These are phyloP conservation scores for Chalara sp. DNA, from an alignment of 2,329 filamentous ascomycete species.

Conservation along the genomic window DNA sequence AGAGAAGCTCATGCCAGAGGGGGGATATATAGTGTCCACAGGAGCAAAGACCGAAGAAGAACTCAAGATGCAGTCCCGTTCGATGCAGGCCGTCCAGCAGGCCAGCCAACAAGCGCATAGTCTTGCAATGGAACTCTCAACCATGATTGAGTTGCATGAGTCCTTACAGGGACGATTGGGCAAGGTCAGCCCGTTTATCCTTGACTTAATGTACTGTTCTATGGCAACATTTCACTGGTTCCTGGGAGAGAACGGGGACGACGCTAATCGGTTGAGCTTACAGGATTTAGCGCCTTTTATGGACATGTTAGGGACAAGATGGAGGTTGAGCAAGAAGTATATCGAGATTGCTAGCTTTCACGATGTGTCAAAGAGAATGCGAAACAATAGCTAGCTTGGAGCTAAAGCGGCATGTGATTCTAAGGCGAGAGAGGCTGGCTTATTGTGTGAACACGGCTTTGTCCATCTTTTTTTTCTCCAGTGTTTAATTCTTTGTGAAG, in stretches of 20 bases:
- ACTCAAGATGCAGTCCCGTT: constrained; percentile 21
- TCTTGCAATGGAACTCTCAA: constrained; percentile 24
- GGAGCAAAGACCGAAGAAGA: constrained; percentile 19
- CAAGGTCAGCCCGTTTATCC: constrained; percentile 28
- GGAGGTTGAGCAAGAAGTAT: constrained; percentile 16
- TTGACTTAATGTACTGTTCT: constrained; percentile 31
- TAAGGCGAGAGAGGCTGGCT: no score
- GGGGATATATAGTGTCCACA: no score
- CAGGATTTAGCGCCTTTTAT: constrained; percentile 26
- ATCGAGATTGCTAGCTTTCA: no score
- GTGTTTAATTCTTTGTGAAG: no score
- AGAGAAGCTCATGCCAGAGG: constrained; percentile 24
- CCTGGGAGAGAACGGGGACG: constrained; percentile 30
- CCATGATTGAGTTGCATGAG: constrained; percentile 17
- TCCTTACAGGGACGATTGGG: constrained; percentile 19
- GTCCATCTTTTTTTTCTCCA: no score
- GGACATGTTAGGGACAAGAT: constrained; percentile 25
- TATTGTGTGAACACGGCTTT: no score
- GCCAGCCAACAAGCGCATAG: constrained; percentile 24
- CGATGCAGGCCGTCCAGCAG: constrained; percentile 25
- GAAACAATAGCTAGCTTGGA: no score
- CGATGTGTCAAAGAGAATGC: no score
- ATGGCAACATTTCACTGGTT: constrained; percentile 31
- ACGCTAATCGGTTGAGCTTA: constrained; percentile 22
- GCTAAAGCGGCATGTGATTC: no score